Evolutionary conservation across 768 basidiomycete species (phyloP).

Genomic region (Pluteus cervinus): DNA sequence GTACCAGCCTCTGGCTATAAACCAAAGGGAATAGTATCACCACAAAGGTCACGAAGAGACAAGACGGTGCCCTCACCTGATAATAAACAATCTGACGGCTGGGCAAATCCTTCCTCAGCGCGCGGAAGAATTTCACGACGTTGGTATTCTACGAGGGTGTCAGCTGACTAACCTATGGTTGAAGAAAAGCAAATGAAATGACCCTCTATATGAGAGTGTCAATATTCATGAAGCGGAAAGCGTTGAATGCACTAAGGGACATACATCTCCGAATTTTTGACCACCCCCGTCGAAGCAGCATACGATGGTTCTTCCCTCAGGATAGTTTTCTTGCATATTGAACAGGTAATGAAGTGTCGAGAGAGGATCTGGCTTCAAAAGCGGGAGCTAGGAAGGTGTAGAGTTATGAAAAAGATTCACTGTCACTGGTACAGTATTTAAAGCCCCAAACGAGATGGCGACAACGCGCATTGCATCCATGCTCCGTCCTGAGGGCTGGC

Average conservation of each 20-base stretch:
- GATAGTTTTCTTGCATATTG: too few species aligned
- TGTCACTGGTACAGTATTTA: too few species aligned
- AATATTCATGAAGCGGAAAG: too few species aligned
- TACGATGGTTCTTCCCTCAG: background rate
- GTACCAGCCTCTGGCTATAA: constrained; percentile 19
- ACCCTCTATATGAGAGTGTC: background rate
- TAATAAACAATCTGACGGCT: constrained; percentile 31
- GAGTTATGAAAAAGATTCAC: too few species aligned
- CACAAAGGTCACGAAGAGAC: background rate
- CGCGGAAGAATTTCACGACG: constrained; percentile 29
- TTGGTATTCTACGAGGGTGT: constrained; percentile 30
- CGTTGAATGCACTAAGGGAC: too few species aligned
- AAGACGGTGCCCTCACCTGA: constrained; percentile 12
- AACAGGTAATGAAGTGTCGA: too few species aligned
- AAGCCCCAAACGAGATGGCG: too few species aligned
- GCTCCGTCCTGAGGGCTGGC: too few species aligned
- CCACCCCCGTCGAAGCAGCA: background rate
- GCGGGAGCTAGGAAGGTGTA: too few species aligned
- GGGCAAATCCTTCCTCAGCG: constrained; percentile 28
- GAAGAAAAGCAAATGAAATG: background rate
- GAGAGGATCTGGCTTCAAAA: too few species aligned
- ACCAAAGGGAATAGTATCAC: background rate
- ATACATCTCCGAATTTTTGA: background rate
- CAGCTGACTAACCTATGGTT: background rate
- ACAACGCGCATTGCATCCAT: too few species aligned